Conservation (phyloP, 352 stramenopile genomes). For the Globisporangium rhizosaccharum region DNA sequence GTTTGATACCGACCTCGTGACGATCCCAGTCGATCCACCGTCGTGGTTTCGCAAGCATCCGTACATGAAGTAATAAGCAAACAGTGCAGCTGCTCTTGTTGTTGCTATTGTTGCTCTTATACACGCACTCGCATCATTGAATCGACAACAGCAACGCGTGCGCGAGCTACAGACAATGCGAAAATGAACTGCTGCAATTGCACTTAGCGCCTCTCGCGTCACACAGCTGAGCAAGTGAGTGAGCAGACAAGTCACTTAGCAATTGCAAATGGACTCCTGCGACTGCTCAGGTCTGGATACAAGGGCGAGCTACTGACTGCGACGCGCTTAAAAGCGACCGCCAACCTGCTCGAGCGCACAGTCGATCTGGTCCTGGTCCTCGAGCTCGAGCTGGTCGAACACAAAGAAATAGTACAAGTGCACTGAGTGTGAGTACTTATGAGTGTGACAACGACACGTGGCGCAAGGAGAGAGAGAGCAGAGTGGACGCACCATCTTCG, state of each 20-base stretch:
- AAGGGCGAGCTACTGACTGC: not conserved
- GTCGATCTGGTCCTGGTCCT: slow-evolving; percentile 98
- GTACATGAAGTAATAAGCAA: slow-evolving; percentile 14
- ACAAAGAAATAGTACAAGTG: not conserved
- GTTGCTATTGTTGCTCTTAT: not conserved
- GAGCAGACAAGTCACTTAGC: too few relatives aligned
- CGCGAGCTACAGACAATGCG: not conserved
- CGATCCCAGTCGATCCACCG: slow-evolving; percentile 70
- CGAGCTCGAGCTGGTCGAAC: slow-evolving; percentile 84
- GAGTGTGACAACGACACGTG: not conserved
- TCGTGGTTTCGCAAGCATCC: slow-evolving; percentile 65
- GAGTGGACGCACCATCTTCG: slow-evolving; percentile 72
- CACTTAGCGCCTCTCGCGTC: too few relatives aligned
- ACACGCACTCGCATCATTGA: too few relatives aligned
- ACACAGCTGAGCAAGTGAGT: too few relatives aligned
- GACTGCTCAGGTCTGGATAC: too few relatives aligned
- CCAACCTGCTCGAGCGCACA: slow-evolving; percentile 91
- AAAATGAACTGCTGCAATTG: too few relatives aligned
- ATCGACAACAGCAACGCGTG: not conserved
- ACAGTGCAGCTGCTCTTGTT: not conserved
- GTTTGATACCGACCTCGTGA: slow-evolving; percentile 92
- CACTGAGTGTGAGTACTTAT: not conserved
- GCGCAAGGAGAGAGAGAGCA: not conserved
- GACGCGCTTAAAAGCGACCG: slow-evolving; percentile 33
- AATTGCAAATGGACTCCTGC: too few relatives aligned